Percentiles rank a stretch among this genome's conserved stretches.
phyloP scores from a whole-genome alignment of 805 yeast genomes.

The Saccharomycopsis guyanensis region DNA sequence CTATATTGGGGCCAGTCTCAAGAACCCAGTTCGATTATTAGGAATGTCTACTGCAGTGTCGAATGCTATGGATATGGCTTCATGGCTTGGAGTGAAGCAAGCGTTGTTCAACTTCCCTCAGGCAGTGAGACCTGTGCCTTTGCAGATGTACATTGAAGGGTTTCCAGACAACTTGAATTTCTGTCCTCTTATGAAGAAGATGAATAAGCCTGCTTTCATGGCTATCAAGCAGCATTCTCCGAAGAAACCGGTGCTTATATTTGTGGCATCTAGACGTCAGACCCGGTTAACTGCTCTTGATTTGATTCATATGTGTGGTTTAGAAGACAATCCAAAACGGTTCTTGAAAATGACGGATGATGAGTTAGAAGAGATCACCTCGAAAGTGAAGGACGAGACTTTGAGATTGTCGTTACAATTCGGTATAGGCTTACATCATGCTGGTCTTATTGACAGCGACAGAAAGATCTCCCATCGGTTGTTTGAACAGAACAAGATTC shows the following conservation, averaged over 20 bases:
- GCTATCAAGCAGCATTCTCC: conserved; percentile 92
- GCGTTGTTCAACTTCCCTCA: conserved; percentile 77
- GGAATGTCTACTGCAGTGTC: conserved; percentile 86
- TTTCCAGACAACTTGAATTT: conserved; percentile 76
- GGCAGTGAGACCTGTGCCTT: conserved; percentile 78
- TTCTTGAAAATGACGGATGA: conserved; percentile 59
- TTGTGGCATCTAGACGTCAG: conserved; percentile 78
- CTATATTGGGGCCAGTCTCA: conserved; percentile 53
- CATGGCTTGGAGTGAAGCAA: conserved; percentile 69
- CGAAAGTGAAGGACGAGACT: conserved; percentile 74
- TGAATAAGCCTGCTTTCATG: conserved; percentile 86
- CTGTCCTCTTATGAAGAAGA: conserved; percentile 78
- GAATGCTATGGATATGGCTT: conserved; percentile 79
- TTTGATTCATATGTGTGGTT: conserved; percentile 68
- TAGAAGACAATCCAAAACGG: conserved; percentile 68
- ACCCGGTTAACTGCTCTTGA: conserved; percentile 76
- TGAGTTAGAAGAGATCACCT: conserved; percentile 46
- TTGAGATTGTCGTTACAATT: conserved; percentile 59
- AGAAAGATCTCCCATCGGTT: conserved; percentile 82
- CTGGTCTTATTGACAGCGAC: conserved; percentile 90
- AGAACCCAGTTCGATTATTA: conserved; percentile 52
- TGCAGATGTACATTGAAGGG: conserved; percentile 83
- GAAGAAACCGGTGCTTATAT: conserved; percentile 71
- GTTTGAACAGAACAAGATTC: conserved; percentile 79
- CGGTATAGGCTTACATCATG: conserved; percentile 95